phyloP scores from a whole-genome alignment of 2,329 filamentous ascomycete genomes.

The Tolypocladium paradoxum region DNA sequence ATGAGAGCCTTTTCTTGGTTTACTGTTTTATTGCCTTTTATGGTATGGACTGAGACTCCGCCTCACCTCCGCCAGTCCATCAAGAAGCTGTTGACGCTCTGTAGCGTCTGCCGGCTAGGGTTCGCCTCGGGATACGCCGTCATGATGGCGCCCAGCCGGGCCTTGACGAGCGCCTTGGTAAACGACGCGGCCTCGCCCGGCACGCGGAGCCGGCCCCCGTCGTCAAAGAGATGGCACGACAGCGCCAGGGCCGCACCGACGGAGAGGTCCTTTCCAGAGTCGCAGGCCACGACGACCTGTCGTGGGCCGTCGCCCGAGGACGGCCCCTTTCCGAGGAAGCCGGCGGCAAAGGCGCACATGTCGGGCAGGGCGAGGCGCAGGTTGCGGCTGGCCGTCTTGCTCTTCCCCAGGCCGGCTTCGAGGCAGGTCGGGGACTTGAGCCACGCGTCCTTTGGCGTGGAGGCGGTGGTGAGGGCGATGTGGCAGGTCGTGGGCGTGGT shows the following conservation, averaged over 20 bases:
- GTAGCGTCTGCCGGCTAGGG: constrained; percentile 73
- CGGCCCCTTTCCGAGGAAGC: constrained; percentile 18
- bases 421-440: constrained; percentile 26
- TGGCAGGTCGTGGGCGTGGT: constrained; percentile 18
- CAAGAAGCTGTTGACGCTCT: constrained; percentile 84
- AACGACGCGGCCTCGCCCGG: constrained; percentile 25
- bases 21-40: neutral
- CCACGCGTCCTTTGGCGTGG: constrained; percentile 34
- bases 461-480: constrained; percentile 31
- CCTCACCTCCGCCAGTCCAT: constrained; percentile 45
- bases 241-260: constrained; percentile 68
- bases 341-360: constrained; percentile 45
- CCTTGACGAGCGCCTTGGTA: constrained; percentile 68
- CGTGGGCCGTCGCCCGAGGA: neutral
- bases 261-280: constrained; percentile 69
- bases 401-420: constrained; percentile 54
- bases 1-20: constrained; percentile 7
- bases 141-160: constrained; percentile 72
- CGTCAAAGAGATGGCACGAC: constrained; percentile 61
- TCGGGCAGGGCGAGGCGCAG: constrained; percentile 60
- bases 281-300: constrained; percentile 53
- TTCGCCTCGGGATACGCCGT: constrained; percentile 69
- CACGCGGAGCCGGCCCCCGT: constrained; percentile 38
- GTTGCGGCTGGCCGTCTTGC: constrained; percentile 73
- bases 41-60: neutral